Percentiles rank a stretch among this genome's conserved stretches.
These are phyloP conservation scores for Daldinia vernicosa DNA, from an alignment of 495 filamentous ascomycete genomes.

Conservation along the genomic window DNA sequence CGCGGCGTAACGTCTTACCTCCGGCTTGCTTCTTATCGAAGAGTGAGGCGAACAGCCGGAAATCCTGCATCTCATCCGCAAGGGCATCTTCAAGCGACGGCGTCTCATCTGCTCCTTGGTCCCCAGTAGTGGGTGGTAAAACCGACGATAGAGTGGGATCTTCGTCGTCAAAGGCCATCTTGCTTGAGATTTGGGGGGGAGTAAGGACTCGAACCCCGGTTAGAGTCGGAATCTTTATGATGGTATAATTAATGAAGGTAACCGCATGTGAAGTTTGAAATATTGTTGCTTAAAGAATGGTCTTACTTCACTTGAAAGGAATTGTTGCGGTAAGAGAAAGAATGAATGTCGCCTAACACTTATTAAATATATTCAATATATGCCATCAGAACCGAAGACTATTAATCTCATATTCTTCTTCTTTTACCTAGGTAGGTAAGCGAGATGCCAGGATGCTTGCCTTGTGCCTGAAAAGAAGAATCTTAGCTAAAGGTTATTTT, in stretches of 20 bases:
- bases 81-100: conserved; percentile 59
- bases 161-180: conserved; percentile 58
- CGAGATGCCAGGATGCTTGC: too few species aligned
- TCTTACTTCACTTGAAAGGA: background rate
- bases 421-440: background rate
- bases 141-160: conserved; percentile 45
- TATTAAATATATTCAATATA: too few species aligned
- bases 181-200: background rate
- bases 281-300: background rate
- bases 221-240: conserved; percentile 1
- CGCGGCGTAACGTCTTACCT: conserved; percentile 60
- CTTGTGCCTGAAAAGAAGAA: background rate
- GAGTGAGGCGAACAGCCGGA: conserved; percentile 73
- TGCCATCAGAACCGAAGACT: too few species aligned
- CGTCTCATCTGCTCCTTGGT: conserved; percentile 32
- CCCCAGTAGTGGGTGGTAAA: conserved; percentile 8
- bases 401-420: background rate
- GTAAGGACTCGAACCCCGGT: background rate
- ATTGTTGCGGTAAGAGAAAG: too few species aligned
- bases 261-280: conserved; percentile 11
- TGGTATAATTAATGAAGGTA: background rate
- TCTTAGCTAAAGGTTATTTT: background rate
- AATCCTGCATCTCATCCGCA: conserved; percentile 87
- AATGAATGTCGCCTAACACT: too few species aligned
- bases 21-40: conserved; percentile 55